Percentiles rank a stretch among this genome's conserved stretches.
phyloP scores from a whole-genome alignment of 129 eudicot species.

The carrot (Daucus carota) region DH1_v3.0 NC_030381.2:38087001-38087500 shows the following conservation, averaged over 20 bases:
- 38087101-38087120: not conserved
- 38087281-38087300: not conserved
- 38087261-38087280: not conserved
- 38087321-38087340: not conserved
- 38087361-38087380: not conserved
- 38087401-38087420: not conserved
- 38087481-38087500: not conserved
- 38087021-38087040: not conserved
- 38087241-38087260: not conserved
- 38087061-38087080: not conserved
- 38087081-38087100: not conserved
- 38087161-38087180: not conserved
- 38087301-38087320: not conserved
- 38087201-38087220: not conserved
- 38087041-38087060: not conserved
- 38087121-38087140: constrained; percentile 12
- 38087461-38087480: constrained; percentile 9
- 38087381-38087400: not conserved
- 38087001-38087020: not conserved
- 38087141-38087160: not conserved
- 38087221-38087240: not conserved
- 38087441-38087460: not conserved
- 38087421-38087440: too few species aligned
- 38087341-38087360: not conserved
- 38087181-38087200: constrained; percentile 1